Conservation (phyloP, 352 stramenopile species). For the Globisporangium polare region DNA sequence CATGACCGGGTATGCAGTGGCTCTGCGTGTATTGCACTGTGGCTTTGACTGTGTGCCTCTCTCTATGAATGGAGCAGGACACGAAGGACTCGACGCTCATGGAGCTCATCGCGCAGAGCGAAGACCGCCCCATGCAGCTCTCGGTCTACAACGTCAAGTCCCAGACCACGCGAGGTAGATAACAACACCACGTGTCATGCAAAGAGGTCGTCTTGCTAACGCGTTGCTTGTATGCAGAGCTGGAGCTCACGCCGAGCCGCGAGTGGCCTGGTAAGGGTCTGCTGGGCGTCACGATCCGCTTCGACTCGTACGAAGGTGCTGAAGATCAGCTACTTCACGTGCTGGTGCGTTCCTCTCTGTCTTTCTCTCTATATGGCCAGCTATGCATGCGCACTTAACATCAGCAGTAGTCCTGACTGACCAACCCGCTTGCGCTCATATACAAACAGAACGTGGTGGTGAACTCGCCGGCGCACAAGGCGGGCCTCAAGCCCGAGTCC, state of each 20-base stretch:
- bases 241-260: slow-evolving; percentile 89
- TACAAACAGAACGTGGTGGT: slow-evolving; percentile 68
- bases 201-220: background rate
- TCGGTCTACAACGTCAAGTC: slow-evolving; percentile 82
- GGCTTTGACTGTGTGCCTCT: background rate
- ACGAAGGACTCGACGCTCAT: slow-evolving; percentile 88
- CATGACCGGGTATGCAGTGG: no score
- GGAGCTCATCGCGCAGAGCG: slow-evolving; percentile 88
- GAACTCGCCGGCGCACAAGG: slow-evolving; percentile 87
- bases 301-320: slow-evolving; percentile 95
- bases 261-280: slow-evolving; percentile 94
- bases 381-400: no score
- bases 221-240: slow-evolving; percentile 23
- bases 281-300: slow-evolving; percentile 96
- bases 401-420: no score
- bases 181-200: no score
- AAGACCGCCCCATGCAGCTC: slow-evolving; percentile 69
- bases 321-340: slow-evolving; percentile 96
- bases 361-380: background rate
- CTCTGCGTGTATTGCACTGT: background rate
- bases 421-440: background rate
- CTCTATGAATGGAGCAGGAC: slow-evolving; percentile 45
- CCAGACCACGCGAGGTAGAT: slow-evolving; percentile 48
- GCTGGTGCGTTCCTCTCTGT: slow-evolving; percentile 45
- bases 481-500: slow-evolving; percentile 80